A percentile compares a stretch with the other conserved stretches of the same genome.
Conservation (phyloP, 2,329 filamentous ascomycete genomes). For the Trichoderma atroviride region DNA sequence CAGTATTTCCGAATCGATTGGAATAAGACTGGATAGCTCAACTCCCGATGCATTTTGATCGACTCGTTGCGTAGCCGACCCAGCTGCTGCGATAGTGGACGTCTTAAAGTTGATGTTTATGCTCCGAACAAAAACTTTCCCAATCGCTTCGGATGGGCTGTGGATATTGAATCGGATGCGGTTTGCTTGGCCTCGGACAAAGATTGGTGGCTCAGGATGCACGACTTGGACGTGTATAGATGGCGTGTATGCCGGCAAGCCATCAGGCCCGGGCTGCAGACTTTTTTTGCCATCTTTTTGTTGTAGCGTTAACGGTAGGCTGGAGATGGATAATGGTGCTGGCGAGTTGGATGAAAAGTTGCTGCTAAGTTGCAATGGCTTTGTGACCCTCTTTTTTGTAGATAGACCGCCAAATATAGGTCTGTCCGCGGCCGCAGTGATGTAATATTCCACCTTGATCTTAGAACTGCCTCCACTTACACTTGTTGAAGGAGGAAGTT, state of each 20-base stretch:
- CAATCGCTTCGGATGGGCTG: background rate
- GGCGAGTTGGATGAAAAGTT: background rate
- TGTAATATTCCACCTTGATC: conserved; percentile 1
- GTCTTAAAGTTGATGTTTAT: background rate
- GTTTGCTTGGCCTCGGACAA: background rate
- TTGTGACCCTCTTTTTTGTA: background rate
- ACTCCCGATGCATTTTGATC: background rate
- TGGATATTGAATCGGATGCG: background rate
- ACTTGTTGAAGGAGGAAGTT: background rate
- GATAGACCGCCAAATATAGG: conserved; percentile 1
- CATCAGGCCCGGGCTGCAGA: background rate
- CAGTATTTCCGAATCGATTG: background rate
- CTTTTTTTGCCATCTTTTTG: background rate
- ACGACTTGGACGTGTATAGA: background rate
- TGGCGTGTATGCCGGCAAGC: conserved; percentile 4
- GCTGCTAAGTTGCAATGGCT: background rate
- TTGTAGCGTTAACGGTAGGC: background rate
- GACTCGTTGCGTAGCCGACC: background rate
- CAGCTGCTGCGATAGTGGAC: background rate
- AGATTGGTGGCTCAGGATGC: background rate
- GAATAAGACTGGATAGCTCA: background rate
- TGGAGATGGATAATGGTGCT: background rate
- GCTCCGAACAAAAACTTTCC: background rate
- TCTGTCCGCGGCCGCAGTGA: conserved; percentile 1
- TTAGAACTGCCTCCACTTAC: background rate